phyloP scores from a whole-genome alignment of 305 asterid genomes.

The Fraxinus sp. region DNA sequence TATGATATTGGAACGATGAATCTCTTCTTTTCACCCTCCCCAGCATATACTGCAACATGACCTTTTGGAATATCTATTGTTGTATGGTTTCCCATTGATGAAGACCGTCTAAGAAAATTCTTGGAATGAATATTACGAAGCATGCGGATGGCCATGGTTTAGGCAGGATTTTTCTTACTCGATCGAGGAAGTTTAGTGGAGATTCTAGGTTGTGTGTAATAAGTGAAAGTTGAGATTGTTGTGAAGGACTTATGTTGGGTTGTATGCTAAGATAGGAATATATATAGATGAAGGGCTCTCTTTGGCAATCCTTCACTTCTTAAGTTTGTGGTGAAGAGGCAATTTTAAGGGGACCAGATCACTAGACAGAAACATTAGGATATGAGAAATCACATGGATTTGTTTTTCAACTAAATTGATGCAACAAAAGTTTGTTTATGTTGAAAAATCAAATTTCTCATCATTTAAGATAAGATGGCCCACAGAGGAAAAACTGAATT shows the following conservation, averaged over 20 bases:
- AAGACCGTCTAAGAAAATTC: background rate
- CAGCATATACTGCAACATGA: conserved; percentile 33
- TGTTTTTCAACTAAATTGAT: conserved; percentile 10
- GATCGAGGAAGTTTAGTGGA: background rate
- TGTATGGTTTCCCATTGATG: conserved; percentile 1
- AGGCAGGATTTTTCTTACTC: background rate
- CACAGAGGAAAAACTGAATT: background rate
- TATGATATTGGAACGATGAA: conserved; percentile 25
- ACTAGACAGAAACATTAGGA: conserved; percentile 4
- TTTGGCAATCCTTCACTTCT: background rate
- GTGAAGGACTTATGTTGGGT: background rate
- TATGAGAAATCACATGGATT: conserved; percentile 28
- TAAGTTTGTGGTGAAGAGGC: conserved; percentile 1
- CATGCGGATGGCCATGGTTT: background rate
- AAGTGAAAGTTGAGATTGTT: conserved; percentile 9
- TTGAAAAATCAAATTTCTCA: background rate
- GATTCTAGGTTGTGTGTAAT: background rate
- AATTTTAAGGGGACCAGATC: background rate
- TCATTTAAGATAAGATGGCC: background rate
- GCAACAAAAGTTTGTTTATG: background rate
- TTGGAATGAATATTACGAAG: background rate
- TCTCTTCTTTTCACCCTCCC: conserved; percentile 25
- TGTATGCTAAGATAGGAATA: background rate
- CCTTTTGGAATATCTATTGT: conserved; percentile 10
- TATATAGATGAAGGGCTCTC: background rate